Evolutionary conservation across 345 rosid genomes (phyloP).

Genomic region (Heritiera fomes): DNA sequence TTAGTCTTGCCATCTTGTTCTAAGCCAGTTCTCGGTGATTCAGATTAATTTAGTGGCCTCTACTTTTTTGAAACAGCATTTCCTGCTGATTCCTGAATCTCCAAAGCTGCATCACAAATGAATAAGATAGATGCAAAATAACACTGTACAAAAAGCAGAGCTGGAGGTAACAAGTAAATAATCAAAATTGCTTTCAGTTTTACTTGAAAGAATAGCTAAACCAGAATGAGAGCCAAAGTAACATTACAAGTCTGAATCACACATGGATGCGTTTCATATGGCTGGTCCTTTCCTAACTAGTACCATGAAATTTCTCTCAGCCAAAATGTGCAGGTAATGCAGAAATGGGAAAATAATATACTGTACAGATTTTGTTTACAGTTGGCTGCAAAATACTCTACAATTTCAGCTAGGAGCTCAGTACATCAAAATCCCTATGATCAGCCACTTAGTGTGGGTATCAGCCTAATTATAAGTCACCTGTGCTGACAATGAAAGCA

Average conservation of each 20-base stretch:
- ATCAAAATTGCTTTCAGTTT: slow-evolving; percentile 17
- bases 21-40: background rate
- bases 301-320: slow-evolving; percentile 9
- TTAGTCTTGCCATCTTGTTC: background rate
- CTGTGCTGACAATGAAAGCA: background rate
- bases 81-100: background rate
- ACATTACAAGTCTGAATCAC: slow-evolving; percentile 8
- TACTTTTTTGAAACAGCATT: background rate
- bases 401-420: background rate
- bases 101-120: background rate
- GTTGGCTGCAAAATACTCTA: slow-evolving; percentile 9
- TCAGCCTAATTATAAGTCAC: background rate
- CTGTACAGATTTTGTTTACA: slow-evolving; percentile 20
- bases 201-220: background rate
- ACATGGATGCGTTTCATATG: background rate
- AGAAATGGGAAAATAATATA: slow-evolving; percentile 6
- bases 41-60: background rate
- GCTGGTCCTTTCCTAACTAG: slow-evolving; percentile 10
- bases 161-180: background rate
- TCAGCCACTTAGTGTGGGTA: background rate
- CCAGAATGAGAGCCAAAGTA: background rate
- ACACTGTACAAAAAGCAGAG: background rate
- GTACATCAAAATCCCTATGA: background rate
- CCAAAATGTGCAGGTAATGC: slow-evolving; percentile 18
- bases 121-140: background rate